These are phyloP conservation scores for Ganoderma sp. DNA, from an alignment of 1,284 basidiomycete genomes.

Conservation along the genomic window DNA sequence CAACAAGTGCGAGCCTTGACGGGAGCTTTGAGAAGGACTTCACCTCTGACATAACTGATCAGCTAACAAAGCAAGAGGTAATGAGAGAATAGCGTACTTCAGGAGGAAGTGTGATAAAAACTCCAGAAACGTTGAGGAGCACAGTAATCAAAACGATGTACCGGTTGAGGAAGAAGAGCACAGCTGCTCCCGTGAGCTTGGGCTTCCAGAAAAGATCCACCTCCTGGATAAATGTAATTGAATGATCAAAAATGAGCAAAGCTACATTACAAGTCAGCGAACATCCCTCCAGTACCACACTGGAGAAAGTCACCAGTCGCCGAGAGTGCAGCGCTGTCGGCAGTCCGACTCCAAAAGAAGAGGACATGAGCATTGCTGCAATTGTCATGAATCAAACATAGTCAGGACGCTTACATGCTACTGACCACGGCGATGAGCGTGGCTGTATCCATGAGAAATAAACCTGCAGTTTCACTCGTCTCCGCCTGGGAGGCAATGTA, in stretches of 20 bases:
- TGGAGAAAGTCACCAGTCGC: neutral
- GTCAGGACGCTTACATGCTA: neutral
- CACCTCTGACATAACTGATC: neutral
- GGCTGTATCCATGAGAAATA: neutral
- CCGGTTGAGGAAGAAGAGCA: conserved; percentile 13
- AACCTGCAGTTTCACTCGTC: too few species aligned
- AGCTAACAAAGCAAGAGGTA: neutral
- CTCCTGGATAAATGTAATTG: conserved; percentile 8
- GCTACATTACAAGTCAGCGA: neutral
- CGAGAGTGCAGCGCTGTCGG: neutral
- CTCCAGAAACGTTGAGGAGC: neutral
- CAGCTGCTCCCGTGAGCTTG: neutral
- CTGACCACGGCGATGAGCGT: neutral
- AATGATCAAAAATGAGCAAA: conserved; percentile 8
- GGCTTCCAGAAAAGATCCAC: conserved; percentile 12
- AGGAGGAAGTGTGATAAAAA: neutral
- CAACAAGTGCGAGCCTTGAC: too few species aligned
- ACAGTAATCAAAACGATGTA: conserved; percentile 8
- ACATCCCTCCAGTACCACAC: neutral
- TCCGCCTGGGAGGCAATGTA: neutral
- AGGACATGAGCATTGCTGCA: neutral
- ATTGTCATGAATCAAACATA: neutral
- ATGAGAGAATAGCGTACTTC: neutral
- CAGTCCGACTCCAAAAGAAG: neutral
- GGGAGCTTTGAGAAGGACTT: neutral